A percentile compares a stretch with the other conserved stretches of the same genome.
Conservation (phyloP, 805 yeast species). For the Pichia californica region DNA sequence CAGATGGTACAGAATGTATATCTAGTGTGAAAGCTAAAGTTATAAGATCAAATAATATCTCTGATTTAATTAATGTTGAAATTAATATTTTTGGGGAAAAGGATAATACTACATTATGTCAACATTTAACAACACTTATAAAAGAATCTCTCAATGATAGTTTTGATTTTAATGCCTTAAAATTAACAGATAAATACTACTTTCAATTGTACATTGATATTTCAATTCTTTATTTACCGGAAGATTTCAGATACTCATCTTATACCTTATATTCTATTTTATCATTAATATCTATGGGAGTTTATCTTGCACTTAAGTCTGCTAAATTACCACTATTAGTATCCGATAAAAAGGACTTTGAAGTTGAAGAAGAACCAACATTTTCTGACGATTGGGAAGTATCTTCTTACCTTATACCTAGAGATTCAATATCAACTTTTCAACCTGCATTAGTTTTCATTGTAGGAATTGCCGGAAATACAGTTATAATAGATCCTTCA, state of each 20-base stretch:
- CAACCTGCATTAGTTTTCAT: constrained; percentile 75
- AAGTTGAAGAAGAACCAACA: constrained; percentile 82
- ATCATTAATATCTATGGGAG: constrained; percentile 70
- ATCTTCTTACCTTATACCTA: constrained; percentile 40
- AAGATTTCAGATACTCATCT: constrained; percentile 38
- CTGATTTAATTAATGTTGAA: constrained; percentile 61
- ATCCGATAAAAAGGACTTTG: constrained; percentile 58
- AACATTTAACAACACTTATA: constrained; percentile 56
- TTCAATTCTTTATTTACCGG: constrained; percentile 59
- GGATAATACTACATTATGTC: constrained; percentile 68
- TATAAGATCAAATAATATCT: constrained; percentile 35
- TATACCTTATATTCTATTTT: constrained; percentile 55
- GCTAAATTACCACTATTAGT: constrained; percentile 68
- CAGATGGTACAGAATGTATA: constrained; percentile 91
- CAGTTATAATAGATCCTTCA: constrained; percentile 77
- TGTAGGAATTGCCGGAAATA: constrained; percentile 64
- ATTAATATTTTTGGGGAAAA: constrained; percentile 75
- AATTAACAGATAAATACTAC: constrained; percentile 66
- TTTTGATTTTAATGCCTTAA: constrained; percentile 47
- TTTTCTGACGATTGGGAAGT: constrained; percentile 84
- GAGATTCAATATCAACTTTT: constrained; percentile 28
- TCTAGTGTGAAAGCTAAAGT: constrained; percentile 88
- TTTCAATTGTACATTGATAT: constrained; percentile 77
- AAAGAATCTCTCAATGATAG: constrained; percentile 46
- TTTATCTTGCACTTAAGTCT: constrained; percentile 73